Evolutionary conservation across 805 yeast species (phyloP).

Genomic region (Wickerhamomyces xylosicus): DNA sequence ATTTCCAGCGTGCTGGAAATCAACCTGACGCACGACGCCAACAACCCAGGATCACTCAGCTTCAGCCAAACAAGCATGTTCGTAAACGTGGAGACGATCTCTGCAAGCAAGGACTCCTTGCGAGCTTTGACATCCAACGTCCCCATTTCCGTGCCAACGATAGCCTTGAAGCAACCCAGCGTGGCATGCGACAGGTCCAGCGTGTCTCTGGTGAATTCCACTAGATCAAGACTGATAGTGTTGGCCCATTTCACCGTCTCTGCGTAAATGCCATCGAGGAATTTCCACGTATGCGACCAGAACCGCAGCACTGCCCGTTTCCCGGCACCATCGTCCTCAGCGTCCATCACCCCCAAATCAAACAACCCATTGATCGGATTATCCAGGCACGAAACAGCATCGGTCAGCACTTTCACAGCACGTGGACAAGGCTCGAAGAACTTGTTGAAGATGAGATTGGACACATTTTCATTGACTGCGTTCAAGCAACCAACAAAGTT

Average conservation of each 20-base stretch:
- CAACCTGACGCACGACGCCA: slow-evolving; percentile 62
- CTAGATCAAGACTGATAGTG: slow-evolving; percentile 37
- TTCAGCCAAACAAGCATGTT: slow-evolving; percentile 73
- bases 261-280: slow-evolving; percentile 56
- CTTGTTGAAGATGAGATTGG: slow-evolving; percentile 32
- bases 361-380: slow-evolving; percentile 59
- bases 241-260: slow-evolving; percentile 72
- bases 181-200: slow-evolving; percentile 66
- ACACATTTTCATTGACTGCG: slow-evolving; percentile 38
- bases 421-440: slow-evolving; percentile 69
- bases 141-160: slow-evolving; percentile 17
- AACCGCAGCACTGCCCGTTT: slow-evolving; percentile 27
- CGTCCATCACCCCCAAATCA: slow-evolving; percentile 18
- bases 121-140: slow-evolving; percentile 1
- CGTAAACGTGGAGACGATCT: slow-evolving; percentile 52
- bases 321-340: too few relatives aligned
- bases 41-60: slow-evolving; percentile 66
- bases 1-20: slow-evolving; percentile 58
- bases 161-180: slow-evolving; percentile 53
- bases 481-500: slow-evolving; percentile 35
- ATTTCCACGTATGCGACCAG: slow-evolving; percentile 70
- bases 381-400: slow-evolving; percentile 49
- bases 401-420: slow-evolving; percentile 66
- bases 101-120: slow-evolving; percentile 30
- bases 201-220: slow-evolving; percentile 81